Base-by-base conservation (phyloP, 2,329 filamentous ascomycete genomes). In the Aureobasidium sp. region DNA sequence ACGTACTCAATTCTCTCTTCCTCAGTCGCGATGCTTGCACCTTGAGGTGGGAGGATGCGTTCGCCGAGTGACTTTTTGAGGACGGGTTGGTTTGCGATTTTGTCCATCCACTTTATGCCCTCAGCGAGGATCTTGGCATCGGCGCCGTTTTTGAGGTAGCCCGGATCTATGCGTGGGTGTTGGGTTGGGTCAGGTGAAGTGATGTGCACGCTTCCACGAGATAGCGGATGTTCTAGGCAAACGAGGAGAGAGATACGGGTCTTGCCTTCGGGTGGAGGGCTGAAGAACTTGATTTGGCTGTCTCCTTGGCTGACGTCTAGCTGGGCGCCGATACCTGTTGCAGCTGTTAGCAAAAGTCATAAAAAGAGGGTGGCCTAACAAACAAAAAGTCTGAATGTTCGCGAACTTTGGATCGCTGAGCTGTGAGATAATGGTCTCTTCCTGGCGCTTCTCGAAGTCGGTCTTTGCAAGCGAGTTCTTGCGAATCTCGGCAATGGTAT, bases 11-110 rank as follows among this genome's bases (percentile, higher is more conserved):
- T 52, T 7, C 66, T 59, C 52, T 70, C 68, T 47, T 71, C 67
- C 34, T 69, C 66, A 13, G 60, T 67, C 41, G 68, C 65, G 46
- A 72, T 65, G 27, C 66, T 68, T 4, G 62, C 61, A 43, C 67
- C 61, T 37, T 67, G 62, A 15, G 67, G 73, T 65, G 70, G 76
- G 51, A 72, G 70, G 6, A 73, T 69, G 2, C 76, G 69, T 8
- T 69, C 65, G 1, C 65, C 67, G 6, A 83, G 76, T 17, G 69
- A 77, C 32, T 77, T 69, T 0, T 73, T 72, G 41, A 82, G 78
- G 0, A 72, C 70, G 0, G 77, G 73, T 5, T 74, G 75, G 8
- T 76, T 69, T 5, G 75, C 73, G 71, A 83, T 78, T 34, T 75
- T 70, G 2, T 78, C 72, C 41, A 78, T 68, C 62, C 82, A 72